Conservation (phyloP, 192 early-diverging fungal species). For the Linnemannia hyalina region DNA sequence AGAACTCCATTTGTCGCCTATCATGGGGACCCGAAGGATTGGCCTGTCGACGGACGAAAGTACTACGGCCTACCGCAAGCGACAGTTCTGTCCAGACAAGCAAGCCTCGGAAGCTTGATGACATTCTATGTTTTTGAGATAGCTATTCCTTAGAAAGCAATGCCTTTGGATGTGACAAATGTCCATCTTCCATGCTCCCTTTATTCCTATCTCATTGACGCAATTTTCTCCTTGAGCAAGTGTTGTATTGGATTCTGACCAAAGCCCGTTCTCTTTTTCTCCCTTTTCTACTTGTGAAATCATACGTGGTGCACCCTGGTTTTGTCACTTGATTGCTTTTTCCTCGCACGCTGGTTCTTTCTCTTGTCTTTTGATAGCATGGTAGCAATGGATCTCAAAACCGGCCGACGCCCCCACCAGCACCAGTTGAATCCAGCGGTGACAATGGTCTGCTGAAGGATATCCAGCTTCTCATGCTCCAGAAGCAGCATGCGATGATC, state of each 20-base stretch:
- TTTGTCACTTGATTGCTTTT: neutral
- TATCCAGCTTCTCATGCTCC: constrained; percentile 43
- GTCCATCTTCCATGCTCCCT: neutral
- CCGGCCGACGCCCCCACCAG: neutral
- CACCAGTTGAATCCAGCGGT: constrained; percentile 6
- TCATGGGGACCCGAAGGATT: neutral
- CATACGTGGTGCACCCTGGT: neutral
- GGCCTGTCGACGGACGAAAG: neutral
- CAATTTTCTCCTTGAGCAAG: neutral
- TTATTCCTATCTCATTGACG: neutral
- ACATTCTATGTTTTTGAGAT: neutral
- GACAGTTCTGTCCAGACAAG: neutral
- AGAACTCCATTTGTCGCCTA: neutral
- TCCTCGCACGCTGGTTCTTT: neutral
- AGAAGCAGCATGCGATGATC: constrained; percentile 44
- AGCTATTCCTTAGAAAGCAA: neutral
- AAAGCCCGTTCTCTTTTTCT: neutral
- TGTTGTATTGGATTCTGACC: constrained; percentile 12
- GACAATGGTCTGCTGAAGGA: constrained; percentile 44
- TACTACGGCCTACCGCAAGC: neutral
- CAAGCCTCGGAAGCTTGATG: neutral
- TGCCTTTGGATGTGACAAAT: neutral
- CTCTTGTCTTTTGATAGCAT: neutral
- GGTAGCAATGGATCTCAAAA: constrained; percentile 17
- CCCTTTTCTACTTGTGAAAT: neutral